Evolutionary conservation across 2,329 filamentous ascomycete species (phyloP).

Genomic region (Verticillium albo-atrum): DNA sequence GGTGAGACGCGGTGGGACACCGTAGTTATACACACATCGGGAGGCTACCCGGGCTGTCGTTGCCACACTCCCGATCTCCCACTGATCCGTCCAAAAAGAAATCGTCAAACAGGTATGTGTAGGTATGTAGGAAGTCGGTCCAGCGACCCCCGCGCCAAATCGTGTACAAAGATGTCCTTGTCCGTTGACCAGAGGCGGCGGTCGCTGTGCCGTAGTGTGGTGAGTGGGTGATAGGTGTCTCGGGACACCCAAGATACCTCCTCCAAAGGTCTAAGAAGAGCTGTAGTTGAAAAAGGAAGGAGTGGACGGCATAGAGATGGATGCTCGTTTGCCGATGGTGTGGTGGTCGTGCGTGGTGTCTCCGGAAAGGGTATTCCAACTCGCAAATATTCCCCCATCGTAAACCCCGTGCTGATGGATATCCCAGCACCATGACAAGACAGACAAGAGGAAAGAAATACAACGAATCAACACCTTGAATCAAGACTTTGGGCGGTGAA

Average conservation of each 20-base stretch:
- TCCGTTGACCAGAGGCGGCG: background rate
- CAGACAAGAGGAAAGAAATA: slow-evolving; percentile 4
- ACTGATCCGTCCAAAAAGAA: background rate
- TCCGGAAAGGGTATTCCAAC: slow-evolving; percentile 19
- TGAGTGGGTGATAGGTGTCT: background rate
- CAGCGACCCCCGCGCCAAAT: background rate
- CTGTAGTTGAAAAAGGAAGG: slow-evolving; percentile 19
- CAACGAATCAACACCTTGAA: slow-evolving; percentile 8
- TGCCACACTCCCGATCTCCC: background rate
- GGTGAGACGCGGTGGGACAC: background rate
- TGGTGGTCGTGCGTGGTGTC: slow-evolving; percentile 13
- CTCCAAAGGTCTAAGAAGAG: background rate
- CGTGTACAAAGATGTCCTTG: background rate
- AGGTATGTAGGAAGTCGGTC: background rate
- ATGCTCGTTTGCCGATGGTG: slow-evolving; percentile 7
- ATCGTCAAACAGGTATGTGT: background rate
- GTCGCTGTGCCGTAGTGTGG: background rate
- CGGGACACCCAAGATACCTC: background rate
- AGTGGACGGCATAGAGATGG: slow-evolving; percentile 33
- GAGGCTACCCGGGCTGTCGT: background rate
- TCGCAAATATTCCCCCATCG: slow-evolving; percentile 12
- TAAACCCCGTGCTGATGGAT: slow-evolving; percentile 17
- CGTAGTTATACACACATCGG: background rate
- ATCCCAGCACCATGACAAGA: slow-evolving; percentile 29
- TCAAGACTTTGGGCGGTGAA: background rate